Percentiles rank a stretch among this genome's conserved stretches.
phyloP scores from a whole-genome alignment of 441 rosid species.

The Hypseocharis bilobata region DNA sequence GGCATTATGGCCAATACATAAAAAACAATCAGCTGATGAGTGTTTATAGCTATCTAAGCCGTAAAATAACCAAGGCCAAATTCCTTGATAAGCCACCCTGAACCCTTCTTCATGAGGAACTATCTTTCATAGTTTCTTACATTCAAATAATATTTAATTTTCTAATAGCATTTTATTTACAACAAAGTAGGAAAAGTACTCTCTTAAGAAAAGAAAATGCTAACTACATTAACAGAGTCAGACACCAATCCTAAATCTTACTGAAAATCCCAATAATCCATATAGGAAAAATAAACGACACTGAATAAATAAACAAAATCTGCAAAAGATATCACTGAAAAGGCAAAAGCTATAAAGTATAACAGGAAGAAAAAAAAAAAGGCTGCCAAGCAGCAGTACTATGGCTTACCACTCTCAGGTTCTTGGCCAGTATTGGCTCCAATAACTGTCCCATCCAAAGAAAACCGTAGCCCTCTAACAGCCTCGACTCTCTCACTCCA shows the following conservation, averaged over 20 bases:
- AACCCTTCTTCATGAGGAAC: background rate
- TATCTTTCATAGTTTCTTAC: background rate
- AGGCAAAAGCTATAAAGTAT: background rate
- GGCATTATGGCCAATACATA: background rate
- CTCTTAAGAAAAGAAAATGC: background rate
- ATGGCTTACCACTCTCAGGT: slow-evolving; percentile 36
- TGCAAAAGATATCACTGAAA: background rate
- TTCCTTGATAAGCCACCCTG: background rate
- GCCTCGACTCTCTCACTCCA: slow-evolving; percentile 90
- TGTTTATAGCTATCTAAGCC: background rate
- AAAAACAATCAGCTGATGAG: background rate
- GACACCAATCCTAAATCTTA: background rate
- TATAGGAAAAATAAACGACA: background rate
- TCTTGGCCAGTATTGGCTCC: slow-evolving; percentile 25
- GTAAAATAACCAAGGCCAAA: background rate
- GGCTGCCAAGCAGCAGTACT: background rate
- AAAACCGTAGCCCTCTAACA: slow-evolving; percentile 59
- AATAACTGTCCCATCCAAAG: slow-evolving; percentile 61
- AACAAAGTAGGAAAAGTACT: background rate
- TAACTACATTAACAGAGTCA: background rate
- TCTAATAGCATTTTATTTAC: background rate
- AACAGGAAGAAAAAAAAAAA: background rate
- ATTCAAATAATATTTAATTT: background rate
- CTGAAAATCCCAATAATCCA: too few relatives aligned
- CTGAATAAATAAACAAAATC: background rate